phyloP scores from a whole-genome alignment of 495 filamentous ascomycete species.

The Penicillium lagena region DNA sequence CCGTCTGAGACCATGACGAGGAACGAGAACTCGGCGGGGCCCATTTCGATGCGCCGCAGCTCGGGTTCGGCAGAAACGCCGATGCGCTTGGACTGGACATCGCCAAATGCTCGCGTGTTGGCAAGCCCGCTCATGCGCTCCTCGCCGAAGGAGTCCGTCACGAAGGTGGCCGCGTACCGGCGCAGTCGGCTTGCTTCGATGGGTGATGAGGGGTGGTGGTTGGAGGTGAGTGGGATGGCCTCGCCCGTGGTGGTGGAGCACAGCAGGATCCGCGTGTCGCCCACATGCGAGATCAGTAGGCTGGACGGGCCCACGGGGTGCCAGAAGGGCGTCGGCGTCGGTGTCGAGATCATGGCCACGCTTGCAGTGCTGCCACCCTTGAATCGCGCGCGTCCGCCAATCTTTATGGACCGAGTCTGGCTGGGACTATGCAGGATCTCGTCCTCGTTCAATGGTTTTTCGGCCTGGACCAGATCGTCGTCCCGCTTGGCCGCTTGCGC shows the following conservation, averaged over 20 bases:
- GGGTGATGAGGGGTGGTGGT: slow-evolving; percentile 87
- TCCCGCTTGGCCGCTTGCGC: slow-evolving; percentile 73
- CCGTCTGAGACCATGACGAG: slow-evolving; percentile 84
- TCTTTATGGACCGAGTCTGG: slow-evolving; percentile 45
- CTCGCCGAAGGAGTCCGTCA: slow-evolving; percentile 95
- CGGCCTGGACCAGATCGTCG: slow-evolving; percentile 59
- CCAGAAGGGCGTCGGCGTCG: slow-evolving; percentile 90
- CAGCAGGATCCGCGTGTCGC: slow-evolving; percentile 85
- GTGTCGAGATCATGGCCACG: slow-evolving; percentile 83
- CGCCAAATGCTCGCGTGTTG: slow-evolving; percentile 90
- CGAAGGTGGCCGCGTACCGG: slow-evolving; percentile 77
- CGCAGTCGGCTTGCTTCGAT: slow-evolving; percentile 75
- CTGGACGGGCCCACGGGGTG: slow-evolving; percentile 79
- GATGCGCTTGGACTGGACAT: slow-evolving; percentile 83
- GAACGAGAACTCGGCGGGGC: slow-evolving; percentile 79
- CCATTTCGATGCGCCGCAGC: slow-evolving; percentile 64
- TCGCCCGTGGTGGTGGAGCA: slow-evolving; percentile 74
- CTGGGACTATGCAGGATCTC: slow-evolving; percentile 67
- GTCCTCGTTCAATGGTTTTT: slow-evolving; percentile 70
- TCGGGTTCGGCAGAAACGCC: slow-evolving; percentile 94
- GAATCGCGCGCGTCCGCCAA: slow-evolving; percentile 70
- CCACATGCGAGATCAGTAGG: slow-evolving; percentile 82
- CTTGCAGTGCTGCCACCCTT: slow-evolving; percentile 89
- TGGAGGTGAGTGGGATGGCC: slow-evolving; percentile 71
- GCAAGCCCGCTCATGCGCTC: slow-evolving; percentile 91